Evolutionary conservation across 305 asterid genomes (phyloP), one percentile per base, ranked within the genome.

Genomic region (Lippia alba): DNA sequence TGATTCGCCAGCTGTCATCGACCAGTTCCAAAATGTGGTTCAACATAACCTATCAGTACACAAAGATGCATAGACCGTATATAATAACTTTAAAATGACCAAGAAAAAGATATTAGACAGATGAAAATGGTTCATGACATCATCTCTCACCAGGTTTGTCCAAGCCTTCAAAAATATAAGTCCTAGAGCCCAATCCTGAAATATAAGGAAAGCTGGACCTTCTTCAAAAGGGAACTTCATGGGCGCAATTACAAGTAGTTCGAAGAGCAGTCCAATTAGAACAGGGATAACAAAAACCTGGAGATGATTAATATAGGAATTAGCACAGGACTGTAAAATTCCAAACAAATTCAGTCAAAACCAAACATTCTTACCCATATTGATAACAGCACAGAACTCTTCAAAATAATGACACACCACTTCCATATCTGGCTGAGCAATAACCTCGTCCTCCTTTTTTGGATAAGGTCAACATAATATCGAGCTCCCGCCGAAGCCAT

Each of bases 171-270:
- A 85, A 84, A 94, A 92, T 79, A 94, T 87, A 3, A 94, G 74
- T 72, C 99, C 99, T 33, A 94, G 88, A 64, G 98, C 98, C 99
- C 99, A 94, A 75, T 94, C 99, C 81, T 94, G 99, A 70, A 92
- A 94, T 71, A 94, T 71, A 64, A 92, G 98, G 88, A 94, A 94
- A 71, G 90, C 96, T 48, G 99, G 99, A 61, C 98, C 92, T 81
- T 92, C 98, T 63, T 94, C 96, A 79, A 92, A 89, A 2, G 99
- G 98, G 36, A 92, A 98, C 69, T 97, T 89, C 96, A 94, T 92
- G 5, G 99, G 99, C 67, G 92, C 96, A 60, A 92, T 94, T 8
- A 94, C 97, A 74, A 94, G 86, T 69, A 94, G 98, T 80, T 94
- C 99, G 72, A 94, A 94, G 48, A 94, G 94, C 81, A 94, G 83